phyloP scores from a whole-genome alignment of 2,329 filamentous ascomycete genomes.

The Plectosphaerella cucumerina region DNA sequence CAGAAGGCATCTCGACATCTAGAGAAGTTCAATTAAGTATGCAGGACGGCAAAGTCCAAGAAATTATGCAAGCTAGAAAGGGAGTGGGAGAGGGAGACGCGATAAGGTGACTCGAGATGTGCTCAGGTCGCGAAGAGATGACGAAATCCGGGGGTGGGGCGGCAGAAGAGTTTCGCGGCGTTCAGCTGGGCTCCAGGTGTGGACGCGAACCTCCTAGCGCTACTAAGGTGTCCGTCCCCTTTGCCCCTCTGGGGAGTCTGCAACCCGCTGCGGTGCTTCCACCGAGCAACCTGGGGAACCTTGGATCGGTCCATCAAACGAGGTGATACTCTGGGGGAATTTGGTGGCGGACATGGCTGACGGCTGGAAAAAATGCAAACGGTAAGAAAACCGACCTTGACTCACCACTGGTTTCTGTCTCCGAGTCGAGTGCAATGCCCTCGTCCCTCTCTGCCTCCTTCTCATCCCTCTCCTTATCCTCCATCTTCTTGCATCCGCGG shows the following conservation, averaged over 20 bases:
- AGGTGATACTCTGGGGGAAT: not conserved
- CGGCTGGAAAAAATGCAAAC: not conserved
- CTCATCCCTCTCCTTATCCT: constrained; percentile 8
- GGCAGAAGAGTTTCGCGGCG: not conserved
- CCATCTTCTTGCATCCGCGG: constrained; percentile 11
- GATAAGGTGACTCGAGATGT: constrained; percentile 1
- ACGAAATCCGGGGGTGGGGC: constrained; percentile 9
- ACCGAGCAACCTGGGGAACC: constrained; percentile 2
- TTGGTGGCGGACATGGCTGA: not conserved
- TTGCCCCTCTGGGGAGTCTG: constrained; percentile 3
- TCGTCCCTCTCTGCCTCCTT: constrained; percentile 10
- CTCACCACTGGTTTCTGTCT: constrained; percentile 3
- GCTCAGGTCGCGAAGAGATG: constrained; percentile 2
- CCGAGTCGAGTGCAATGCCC: not conserved
- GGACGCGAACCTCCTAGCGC: not conserved
- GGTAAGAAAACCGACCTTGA: not conserved
- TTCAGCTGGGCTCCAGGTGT: not conserved
- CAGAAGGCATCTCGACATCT: constrained; percentile 13
- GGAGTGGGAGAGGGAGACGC: not conserved
- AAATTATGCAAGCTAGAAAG: not conserved
- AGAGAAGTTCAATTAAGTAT: constrained; percentile 3
- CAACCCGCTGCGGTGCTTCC: constrained; percentile 4
- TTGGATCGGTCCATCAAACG: not conserved
- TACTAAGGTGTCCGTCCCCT: too few species aligned
- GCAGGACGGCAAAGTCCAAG: not conserved